These are phyloP conservation scores for Firmiana major DNA, from an alignment of 345 rosid genomes.

Conservation along the genomic window DNA sequence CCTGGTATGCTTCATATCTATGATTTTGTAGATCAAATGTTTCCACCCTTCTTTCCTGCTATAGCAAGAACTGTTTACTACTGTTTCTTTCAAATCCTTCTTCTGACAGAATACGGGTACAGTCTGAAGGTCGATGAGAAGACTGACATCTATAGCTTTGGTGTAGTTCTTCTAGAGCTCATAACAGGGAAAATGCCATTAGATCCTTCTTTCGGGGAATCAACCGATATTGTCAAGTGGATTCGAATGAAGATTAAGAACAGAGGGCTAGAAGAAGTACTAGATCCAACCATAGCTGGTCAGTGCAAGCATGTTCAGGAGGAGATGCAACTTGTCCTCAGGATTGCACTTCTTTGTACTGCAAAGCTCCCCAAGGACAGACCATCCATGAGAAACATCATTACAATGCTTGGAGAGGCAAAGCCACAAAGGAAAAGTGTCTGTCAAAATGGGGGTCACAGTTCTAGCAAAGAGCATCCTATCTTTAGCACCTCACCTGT, in stretches of 20 bases:
- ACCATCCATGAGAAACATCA: conserved; percentile 78
- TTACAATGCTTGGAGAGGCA: conserved; percentile 84
- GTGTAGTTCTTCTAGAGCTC: conserved; percentile 77
- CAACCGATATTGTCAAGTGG: conserved; percentile 72
- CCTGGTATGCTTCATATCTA: conserved; percentile 43
- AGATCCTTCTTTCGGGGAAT: conserved; percentile 72
- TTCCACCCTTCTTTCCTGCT: background rate
- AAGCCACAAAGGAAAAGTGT: conserved; percentile 82
- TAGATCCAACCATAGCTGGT: conserved; percentile 69
- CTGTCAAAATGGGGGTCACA: conserved; percentile 35
- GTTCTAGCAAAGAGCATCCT: conserved; percentile 44
- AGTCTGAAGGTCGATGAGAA: conserved; percentile 79
- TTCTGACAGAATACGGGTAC: conserved; percentile 72
- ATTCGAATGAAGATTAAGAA: conserved; percentile 46
- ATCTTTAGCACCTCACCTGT: conserved; percentile 59
- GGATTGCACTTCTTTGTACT: conserved; percentile 72
- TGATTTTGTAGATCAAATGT: background rate
- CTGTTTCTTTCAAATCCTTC: background rate
- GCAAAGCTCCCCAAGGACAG: conserved; percentile 83
- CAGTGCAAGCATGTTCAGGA: conserved; percentile 79
- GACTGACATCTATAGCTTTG: conserved; percentile 83
- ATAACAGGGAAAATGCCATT: conserved; percentile 78
- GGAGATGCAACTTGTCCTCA: conserved; percentile 69
- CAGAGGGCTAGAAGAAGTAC: conserved; percentile 47
- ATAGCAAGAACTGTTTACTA: background rate